Conservation (phyloP, 768 basidiomycete genomes). For the Lepiota venenata region DNA sequence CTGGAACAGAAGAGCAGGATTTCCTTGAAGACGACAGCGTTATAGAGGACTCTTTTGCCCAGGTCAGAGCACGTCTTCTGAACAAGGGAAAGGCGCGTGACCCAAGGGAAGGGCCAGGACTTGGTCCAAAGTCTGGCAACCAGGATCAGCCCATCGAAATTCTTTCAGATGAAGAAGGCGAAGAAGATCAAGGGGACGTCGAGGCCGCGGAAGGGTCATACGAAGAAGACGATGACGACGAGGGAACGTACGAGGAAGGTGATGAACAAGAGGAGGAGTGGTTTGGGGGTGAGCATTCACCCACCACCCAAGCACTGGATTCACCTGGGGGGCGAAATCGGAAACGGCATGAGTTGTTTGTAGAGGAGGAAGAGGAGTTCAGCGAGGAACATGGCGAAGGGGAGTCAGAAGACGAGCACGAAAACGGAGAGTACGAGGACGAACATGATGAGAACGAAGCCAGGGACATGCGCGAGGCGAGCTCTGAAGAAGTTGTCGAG, state of each 20-base stretch:
- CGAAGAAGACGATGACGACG: conserved; percentile 25
- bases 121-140: conserved; percentile 31
- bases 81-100: conserved; percentile 61
- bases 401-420: conserved; percentile 21
- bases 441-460: conserved; percentile 17
- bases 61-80: conserved; percentile 40
- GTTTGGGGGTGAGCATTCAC: conserved; percentile 15
- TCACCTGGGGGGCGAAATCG: neutral
- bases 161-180: conserved; percentile 29
- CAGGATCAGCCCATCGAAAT: conserved; percentile 47
- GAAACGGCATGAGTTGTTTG: neutral
- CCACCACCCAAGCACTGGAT: conserved; percentile 14
- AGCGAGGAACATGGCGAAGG: conserved; percentile 15
- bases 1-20: conserved; percentile 1
- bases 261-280: conserved; percentile 18
- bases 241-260: conserved; percentile 18
- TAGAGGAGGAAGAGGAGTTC: conserved; percentile 5
- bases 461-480: neutral
- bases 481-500: neutral
- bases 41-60: conserved; percentile 56
- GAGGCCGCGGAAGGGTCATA: conserved; percentile 24
- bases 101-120: conserved; percentile 56
- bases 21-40: conserved; percentile 28
- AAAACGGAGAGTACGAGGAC: conserved; percentile 17
- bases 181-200: conserved; percentile 20